These are phyloP conservation scores for Penicillium olsonii DNA, from an alignment of 2,329 filamentous ascomycete species.

Conservation along the genomic window DNA sequence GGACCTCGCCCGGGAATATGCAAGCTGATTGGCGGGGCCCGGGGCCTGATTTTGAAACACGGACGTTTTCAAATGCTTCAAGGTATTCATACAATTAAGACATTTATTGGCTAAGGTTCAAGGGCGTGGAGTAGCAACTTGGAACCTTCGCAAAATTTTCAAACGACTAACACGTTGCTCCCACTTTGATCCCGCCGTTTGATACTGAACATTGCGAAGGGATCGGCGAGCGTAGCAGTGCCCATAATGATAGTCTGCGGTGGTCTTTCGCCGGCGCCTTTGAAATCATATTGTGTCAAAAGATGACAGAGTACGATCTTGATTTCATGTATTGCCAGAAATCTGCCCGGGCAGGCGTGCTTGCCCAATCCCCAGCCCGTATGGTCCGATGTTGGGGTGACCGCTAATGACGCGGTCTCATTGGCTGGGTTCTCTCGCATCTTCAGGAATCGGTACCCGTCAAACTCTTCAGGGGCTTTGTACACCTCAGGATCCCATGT, in stretches of 20 bases:
- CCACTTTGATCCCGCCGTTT: background rate
- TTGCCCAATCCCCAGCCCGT: background rate
- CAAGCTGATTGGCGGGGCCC: no score
- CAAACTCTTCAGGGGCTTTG: background rate
- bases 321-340: conserved; percentile 27
- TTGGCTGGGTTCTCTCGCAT: background rate
- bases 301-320: conserved; percentile 20
- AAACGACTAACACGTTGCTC: no score
- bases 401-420: background rate
- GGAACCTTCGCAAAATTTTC: no score
- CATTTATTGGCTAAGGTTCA: no score
- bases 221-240: background rate
- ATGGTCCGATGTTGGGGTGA: background rate
- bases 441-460: background rate
- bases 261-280: background rate
- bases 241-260: background rate
- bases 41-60: no score
- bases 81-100: no score
- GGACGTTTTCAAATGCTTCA: no score
- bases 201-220: background rate
- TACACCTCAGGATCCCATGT: background rate
- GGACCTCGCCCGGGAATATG: no score
- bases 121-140: no score
- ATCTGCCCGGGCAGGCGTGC: conserved; percentile 30
- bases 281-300: background rate